Percentiles rank a stretch among this genome's conserved stretches.
These are phyloP conservation scores for Fusarium protoensiforme DNA, from an alignment of 2,329 filamentous ascomycete species.

Conservation along the genomic window DNA sequence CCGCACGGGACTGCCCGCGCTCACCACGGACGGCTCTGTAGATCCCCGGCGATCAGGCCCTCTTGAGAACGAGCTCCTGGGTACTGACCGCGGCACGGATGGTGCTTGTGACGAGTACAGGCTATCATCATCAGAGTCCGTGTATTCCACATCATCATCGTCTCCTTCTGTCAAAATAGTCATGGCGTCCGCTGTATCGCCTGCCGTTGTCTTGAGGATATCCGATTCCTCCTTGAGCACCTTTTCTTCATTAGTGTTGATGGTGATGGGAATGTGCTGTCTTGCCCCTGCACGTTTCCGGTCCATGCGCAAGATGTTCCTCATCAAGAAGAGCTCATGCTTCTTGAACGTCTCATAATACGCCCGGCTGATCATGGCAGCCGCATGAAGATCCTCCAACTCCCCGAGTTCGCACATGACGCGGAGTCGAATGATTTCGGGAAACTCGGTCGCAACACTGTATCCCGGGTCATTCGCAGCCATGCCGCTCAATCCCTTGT, in stretches of 20 bases:
- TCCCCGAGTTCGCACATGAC: slow-evolving; percentile 55
- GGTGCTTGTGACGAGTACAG: slow-evolving; percentile 34
- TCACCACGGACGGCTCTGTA: slow-evolving; percentile 24
- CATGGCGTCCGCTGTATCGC: slow-evolving; percentile 43
- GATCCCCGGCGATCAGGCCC: slow-evolving; percentile 21
- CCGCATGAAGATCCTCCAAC: slow-evolving; percentile 55
- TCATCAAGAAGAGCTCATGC: slow-evolving; percentile 55
- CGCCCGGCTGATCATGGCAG: slow-evolving; percentile 54
- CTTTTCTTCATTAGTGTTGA: slow-evolving; percentile 49
- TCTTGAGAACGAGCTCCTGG: slow-evolving; percentile 21
- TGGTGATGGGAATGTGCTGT: slow-evolving; percentile 35
- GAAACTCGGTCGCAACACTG: slow-evolving; percentile 48
- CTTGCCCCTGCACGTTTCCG: slow-evolving; percentile 30
- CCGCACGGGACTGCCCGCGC: slow-evolving; percentile 29
- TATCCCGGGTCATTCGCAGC: slow-evolving; percentile 45
- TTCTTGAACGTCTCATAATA: slow-evolving; percentile 60
- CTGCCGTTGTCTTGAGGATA: slow-evolving; percentile 42
- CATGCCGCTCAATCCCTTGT: slow-evolving; percentile 46
- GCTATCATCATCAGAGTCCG: slow-evolving; percentile 40
- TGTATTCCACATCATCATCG: slow-evolving; percentile 38
- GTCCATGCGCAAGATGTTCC: slow-evolving; percentile 48
- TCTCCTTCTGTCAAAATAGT: slow-evolving; percentile 46
- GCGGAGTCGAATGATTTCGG: slow-evolving; percentile 51
- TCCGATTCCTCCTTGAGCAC: slow-evolving; percentile 47
- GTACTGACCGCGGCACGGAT: slow-evolving; percentile 26